Evolutionary conservation across 805 yeast species (phyloP), one percentile per base, ranked within the genome.

Genomic region (Barnettozyma sucrosica): DNA sequence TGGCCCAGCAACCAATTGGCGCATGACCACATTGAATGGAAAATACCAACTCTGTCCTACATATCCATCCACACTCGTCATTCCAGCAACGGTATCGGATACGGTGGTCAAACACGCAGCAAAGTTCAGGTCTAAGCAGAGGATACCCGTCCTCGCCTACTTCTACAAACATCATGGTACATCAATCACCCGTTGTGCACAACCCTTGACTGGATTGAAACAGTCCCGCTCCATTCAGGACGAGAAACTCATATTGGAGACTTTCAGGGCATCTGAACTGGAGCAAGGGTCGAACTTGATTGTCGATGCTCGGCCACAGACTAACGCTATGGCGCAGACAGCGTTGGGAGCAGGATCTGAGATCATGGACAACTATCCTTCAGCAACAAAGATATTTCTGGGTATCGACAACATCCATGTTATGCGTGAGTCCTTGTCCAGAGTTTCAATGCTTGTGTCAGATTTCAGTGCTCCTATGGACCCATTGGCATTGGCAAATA

Each of bases 291-390:
- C 75, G 45, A 83, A 90, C 58, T 65, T 93, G 25, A 81, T 93
- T 26, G 92, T 89, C 5, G 99, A 93, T 67, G 85, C 95, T 20
- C 72, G 99, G 47, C 99, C 99, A 1, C 65, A 89, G 23, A 85
- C 97, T 0, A 93, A 93, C 65, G 98, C 98, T 7, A 78, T 89
- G 78, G 98, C 97, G 0, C 98, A 93, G 58, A 87, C 88, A 41
- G 98, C 98, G 0, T 67, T 93, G 14, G 99, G 99, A 11, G 99
- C 97, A n/a, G 99, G 99, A 1, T 85, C 97, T 0, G 99, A 93
- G 62, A 84, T 79, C 54, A 86, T 89, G 74, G 97, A 92, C 48
- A 80, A 89, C 60, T 92, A 93, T 66, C 75, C 81, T 44, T 74
- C 74, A 28, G 76, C 74, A 16, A 83, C 84, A 25, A 83, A 89